Evolutionary conservation across 345 rosid genomes (phyloP).

Genomic region (Citrus inodora): DNA sequence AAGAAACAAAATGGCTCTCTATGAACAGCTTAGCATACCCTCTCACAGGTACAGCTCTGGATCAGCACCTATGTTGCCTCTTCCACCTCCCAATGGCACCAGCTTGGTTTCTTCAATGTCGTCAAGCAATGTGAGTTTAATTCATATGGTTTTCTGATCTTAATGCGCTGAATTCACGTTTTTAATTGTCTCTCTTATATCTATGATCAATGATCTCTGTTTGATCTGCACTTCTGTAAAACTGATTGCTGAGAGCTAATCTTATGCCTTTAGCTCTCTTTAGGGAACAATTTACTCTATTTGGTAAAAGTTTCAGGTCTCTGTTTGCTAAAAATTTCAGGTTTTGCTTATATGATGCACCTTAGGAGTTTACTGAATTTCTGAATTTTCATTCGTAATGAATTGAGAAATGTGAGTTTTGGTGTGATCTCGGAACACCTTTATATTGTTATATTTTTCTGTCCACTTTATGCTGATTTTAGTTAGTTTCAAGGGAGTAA

Average conservation of each 20-base stretch:
- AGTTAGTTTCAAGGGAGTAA: not conserved
- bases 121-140: conserved; percentile 38
- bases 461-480: not conserved
- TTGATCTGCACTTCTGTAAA: conserved; percentile 1
- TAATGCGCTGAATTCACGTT: conserved; percentile 6
- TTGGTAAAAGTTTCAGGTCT: not conserved
- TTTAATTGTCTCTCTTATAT: not conserved
- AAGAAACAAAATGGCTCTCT: conserved; percentile 77
- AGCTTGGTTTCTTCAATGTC: conserved; percentile 36
- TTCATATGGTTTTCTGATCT: not conserved
- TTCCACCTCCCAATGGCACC: conserved; percentile 22
- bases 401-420: not conserved
- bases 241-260: not conserved
- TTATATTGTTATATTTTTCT: too few relatives aligned
- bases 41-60: conserved; percentile 39
- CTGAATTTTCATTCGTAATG: not conserved
- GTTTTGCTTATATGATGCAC: not conserved
- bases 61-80: conserved; percentile 34
- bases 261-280: not conserved
- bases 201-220: not conserved
- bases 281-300: not conserved
- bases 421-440: not conserved
- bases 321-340: not conserved
- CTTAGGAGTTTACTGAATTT: not conserved
- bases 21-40: conserved; percentile 64